These are phyloP conservation scores for Hansenula anomala DNA, from an alignment of 1,139 yeast species.

Conservation along the genomic window DNA sequence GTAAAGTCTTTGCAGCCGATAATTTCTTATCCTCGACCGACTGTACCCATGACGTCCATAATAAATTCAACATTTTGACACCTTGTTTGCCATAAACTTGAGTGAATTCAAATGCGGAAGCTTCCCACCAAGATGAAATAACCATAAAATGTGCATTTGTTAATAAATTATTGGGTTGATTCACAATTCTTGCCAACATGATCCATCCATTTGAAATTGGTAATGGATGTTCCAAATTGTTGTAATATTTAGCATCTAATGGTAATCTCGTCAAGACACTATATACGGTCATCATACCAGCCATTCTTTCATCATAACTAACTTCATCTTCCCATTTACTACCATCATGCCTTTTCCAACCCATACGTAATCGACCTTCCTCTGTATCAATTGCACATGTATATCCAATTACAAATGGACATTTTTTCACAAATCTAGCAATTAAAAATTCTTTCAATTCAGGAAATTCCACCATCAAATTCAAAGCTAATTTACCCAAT, in stretches of 20 bases:
- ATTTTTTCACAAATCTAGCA: conserved; percentile 85
- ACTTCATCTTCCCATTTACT: conserved; percentile 74
- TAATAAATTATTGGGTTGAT: conserved; percentile 44
- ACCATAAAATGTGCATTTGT: conserved; percentile 69
- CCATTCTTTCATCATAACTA: conserved; percentile 76
- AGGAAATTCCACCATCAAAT: conserved; percentile 52
- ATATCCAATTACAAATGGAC: conserved; percentile 85
- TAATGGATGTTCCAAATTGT: conserved; percentile 41
- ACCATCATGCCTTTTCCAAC: conserved; percentile 66
- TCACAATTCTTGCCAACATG: conserved; percentile 65
- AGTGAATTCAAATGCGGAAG: conserved; percentile 55
- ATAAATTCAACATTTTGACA: conserved; percentile 46
- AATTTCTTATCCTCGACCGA: conserved; percentile 43
- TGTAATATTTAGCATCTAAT: conserved; percentile 21
- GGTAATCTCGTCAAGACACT: conserved; percentile 57
- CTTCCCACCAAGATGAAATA: conserved; percentile 91
- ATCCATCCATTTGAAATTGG: conserved; percentile 60
- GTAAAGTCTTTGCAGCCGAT: conserved; percentile 76
- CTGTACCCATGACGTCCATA: conserved; percentile 47
- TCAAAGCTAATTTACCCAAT: conserved; percentile 60
- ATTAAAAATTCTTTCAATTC: conserved; percentile 62
- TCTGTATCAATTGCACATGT: conserved; percentile 72
- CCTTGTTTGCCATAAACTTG: conserved; percentile 67
- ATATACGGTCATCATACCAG: conserved; percentile 82
- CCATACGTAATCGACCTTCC: conserved; percentile 80